Conservation (phyloP, 768 basidiomycete species). For the Cubamyces sp. region DNA sequence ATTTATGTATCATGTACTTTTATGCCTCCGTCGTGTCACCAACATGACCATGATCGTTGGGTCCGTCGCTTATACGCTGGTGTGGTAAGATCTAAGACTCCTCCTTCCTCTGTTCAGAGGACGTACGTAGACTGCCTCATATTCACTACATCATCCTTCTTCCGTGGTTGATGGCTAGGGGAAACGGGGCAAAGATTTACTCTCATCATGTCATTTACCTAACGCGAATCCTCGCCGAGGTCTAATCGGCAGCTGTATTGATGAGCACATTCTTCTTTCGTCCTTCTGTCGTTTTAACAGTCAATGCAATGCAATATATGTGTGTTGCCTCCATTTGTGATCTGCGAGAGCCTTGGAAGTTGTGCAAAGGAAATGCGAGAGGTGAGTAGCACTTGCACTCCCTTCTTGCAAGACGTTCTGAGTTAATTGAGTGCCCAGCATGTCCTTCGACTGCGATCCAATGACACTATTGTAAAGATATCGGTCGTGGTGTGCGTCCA, state of each 20-base stretch:
- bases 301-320: no score
- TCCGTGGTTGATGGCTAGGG: constrained; percentile 71
- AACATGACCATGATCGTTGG: constrained; percentile 21
- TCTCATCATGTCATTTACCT: constrained; percentile 9
- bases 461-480: no score
- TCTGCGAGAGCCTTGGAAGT: no score
- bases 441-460: no score
- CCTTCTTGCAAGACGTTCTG: no score
- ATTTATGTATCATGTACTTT: constrained; percentile 36
- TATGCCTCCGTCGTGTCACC: constrained; percentile 23
- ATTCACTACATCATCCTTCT: constrained; percentile 76
- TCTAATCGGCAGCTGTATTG: background rate
- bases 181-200: constrained; percentile 78
- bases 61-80: constrained; percentile 24
- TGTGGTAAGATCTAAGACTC: constrained; percentile 2
- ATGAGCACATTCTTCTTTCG: constrained; percentile 11
- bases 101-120: background rate
- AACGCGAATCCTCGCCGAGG: constrained; percentile 2
- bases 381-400: no score
- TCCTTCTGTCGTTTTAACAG: no score
- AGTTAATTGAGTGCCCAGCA: no score
- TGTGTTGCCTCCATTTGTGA: no score
- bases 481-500: background rate
- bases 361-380: no score
- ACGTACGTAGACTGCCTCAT: constrained; percentile 45